Evolutionary conservation across 2,329 filamentous ascomycete species (phyloP).

Genomic region (Myrmaecium sp.): DNA sequence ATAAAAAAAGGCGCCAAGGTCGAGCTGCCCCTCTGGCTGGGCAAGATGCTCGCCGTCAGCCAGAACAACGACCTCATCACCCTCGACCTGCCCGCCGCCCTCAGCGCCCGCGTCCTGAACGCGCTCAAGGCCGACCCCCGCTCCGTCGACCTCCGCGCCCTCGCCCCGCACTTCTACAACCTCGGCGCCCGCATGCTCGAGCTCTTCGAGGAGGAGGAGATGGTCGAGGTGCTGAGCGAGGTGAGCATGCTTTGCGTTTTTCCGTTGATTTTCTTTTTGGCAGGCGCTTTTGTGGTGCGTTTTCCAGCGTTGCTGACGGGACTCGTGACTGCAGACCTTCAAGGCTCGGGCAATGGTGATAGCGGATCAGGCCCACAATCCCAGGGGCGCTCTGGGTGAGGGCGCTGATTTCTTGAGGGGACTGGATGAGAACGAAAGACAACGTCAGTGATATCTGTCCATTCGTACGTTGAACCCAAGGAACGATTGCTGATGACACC

Average conservation of each 20-base stretch:
- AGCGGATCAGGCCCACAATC: slow-evolving; percentile 76
- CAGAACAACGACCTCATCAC: slow-evolving; percentile 34
- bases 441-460: slow-evolving; percentile 26
- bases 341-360: slow-evolving; percentile 67
- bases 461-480: slow-evolving; percentile 2
- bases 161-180: slow-evolving; percentile 76
- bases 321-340: slow-evolving; percentile 44
- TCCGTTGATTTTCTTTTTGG: slow-evolving; percentile 1
- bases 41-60: slow-evolving; percentile 74
- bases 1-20: slow-evolving; percentile 70
- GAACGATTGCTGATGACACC: not conserved
- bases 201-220: slow-evolving; percentile 76
- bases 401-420: slow-evolving; percentile 71
- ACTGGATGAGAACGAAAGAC: slow-evolving; percentile 77
- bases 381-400: slow-evolving; percentile 47
- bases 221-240: slow-evolving; percentile 40
- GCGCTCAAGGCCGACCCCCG: slow-evolving; percentile 82
- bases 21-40: slow-evolving; percentile 81
- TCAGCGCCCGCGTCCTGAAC: slow-evolving; percentile 67
- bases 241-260: slow-evolving; percentile 12
- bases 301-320: not conserved
- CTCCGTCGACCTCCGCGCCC: slow-evolving; percentile 65
- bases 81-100: slow-evolving; percentile 62
- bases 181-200: slow-evolving; percentile 76
- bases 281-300: not conserved